Evolutionary conservation across 78 protist genomes (phyloP).

Genomic region (Monocercomonoides exilis): DNA sequence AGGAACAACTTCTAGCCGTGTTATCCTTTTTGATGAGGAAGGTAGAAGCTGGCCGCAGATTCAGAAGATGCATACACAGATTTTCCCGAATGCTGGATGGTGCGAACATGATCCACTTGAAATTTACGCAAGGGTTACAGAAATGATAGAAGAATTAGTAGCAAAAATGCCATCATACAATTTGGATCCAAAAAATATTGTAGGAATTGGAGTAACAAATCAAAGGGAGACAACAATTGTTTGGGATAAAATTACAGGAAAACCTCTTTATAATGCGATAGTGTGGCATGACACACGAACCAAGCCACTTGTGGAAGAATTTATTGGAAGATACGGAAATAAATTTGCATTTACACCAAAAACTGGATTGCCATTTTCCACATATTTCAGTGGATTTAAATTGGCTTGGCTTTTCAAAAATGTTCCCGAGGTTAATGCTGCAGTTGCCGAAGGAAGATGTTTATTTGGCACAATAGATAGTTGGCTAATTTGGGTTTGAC

Average conservation of each 20-base stretch:
- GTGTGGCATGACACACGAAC: conserved; percentile 66
- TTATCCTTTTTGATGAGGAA: conserved; percentile 54
- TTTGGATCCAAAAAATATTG: not conserved
- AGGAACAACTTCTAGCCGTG: conserved; percentile 84
- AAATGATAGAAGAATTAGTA: conserved; percentile 38
- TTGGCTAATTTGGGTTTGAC: conserved; percentile 74
- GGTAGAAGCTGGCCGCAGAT: conserved; percentile 9
- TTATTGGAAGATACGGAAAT: not conserved
- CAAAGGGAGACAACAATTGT: conserved; percentile 82
- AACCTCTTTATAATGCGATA: conserved; percentile 70
- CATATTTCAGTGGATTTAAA: conserved; percentile 48
- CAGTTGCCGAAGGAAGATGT: conserved; percentile 13
- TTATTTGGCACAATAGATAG: conserved; percentile 86
- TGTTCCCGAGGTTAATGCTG: conserved; percentile 33
- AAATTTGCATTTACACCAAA: not conserved
- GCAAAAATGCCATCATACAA: not conserved
- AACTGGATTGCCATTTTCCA: conserved; percentile 81
- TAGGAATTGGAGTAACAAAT: conserved; percentile 83
- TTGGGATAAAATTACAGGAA: conserved; percentile 67
- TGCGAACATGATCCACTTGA: conserved; percentile 73
- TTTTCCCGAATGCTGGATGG: conserved; percentile 59
- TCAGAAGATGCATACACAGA: conserved; percentile 34
- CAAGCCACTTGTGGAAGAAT: conserved; percentile 1
- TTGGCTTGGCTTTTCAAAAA: conserved; percentile 79
- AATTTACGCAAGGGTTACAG: conserved; percentile 30